Evolutionary conservation across 2,329 filamentous ascomycete species (phyloP), one percentile per base, ranked within the genome.

Genomic region (Colletotrichum tropicale): DNA sequence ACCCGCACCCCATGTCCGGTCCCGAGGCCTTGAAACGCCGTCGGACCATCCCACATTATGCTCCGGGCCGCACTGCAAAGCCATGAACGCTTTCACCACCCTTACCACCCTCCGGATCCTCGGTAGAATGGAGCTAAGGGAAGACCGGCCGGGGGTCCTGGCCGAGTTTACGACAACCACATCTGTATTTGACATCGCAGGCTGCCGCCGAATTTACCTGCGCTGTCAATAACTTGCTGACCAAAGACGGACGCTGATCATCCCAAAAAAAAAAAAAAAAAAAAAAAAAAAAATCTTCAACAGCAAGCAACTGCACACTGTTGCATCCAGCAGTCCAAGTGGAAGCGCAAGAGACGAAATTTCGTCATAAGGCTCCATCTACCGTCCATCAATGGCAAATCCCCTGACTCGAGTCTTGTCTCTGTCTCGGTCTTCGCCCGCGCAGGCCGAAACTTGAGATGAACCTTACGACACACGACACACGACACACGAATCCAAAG

Each of bases 41-140:
- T 67, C 64, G 64, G 73, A 67, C 73, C 73, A 64, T 72, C 26
- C 26, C 62, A 61, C 61, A 56, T 56, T 38, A 73, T 68, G 73
- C 73, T 64, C 62, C 62, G 73, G 69, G 69, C 62, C 64, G 69
- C 38, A 60, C 52, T 34, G 43, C 43, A 67, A 62, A 67, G 62
- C 55, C 62, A 68, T n/a, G 73, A 67, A 67, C 38, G 56, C 56
- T 67, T 61, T 26, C 36, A 43, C 16, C 48, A 48, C 10, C 28
- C 32, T 34, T 34, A 30, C 55, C 66, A n/a, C 38, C 69, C 21
- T 62, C 56, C 73, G 62, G 69, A 48, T 56, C 69, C 34, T 36
- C 69, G 62, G 73, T 43, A 48, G 30, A 26, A 67, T 30, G 69
- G 55, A 67, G 69, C 56, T 61, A 48, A 30, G 43, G 30, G 38